These are phyloP conservation scores for Saposhnikovia divaricata DNA, from an alignment of 129 eudicot genomes.

Conservation along the genomic window DNA sequence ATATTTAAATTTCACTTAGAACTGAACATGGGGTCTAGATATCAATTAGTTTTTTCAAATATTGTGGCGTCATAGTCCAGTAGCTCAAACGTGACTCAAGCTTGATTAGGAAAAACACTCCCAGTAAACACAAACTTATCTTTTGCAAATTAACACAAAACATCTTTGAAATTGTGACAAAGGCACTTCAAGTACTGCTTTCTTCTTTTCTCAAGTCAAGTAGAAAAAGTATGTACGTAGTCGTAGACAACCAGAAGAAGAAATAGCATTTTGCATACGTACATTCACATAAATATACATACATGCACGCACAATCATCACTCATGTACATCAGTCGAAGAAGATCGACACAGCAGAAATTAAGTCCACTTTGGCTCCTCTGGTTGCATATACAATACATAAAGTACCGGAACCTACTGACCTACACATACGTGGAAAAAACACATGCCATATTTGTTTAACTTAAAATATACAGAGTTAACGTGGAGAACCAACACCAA, in stretches of 20 bases:
- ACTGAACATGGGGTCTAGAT: background rate
- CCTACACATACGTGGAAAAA: background rate
- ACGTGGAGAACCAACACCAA: slow-evolving; percentile 6
- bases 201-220: background rate
- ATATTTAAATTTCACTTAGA: background rate
- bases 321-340: background rate
- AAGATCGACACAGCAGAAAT: background rate
- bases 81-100: background rate
- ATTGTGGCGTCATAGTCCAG: slow-evolving; percentile 2
- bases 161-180: background rate
- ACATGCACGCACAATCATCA: background rate
- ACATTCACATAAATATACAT: background rate
- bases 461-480: background rate
- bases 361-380: slow-evolving; percentile 6
- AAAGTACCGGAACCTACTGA: background rate
- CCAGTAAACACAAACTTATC: too few relatives aligned
- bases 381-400: background rate
- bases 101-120: slow-evolving; percentile 5
- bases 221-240: background rate
- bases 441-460: background rate
- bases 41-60: background rate
- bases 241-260: background rate
- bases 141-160: background rate
- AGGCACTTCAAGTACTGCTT: background rate
- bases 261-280: background rate